Base-by-base conservation (phyloP, 805 yeast genomes). In the Lipomyces orientalis region DNA sequence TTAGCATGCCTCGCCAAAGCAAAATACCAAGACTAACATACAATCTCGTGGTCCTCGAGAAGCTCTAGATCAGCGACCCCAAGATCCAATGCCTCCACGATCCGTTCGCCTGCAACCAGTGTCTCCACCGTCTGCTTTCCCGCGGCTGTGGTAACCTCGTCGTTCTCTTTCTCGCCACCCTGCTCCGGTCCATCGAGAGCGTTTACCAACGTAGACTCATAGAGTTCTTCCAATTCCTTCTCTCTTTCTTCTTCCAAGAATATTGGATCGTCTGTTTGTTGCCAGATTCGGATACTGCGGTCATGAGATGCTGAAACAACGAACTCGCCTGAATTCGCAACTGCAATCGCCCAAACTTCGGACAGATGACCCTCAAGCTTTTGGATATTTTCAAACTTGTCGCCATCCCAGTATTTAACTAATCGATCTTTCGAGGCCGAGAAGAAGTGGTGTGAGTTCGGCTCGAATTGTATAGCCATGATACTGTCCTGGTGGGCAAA, bases 391-490 rank as follows among this genome's bases (percentile, higher is more conserved):
- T 91, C 97, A 78, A 95, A 95, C 79, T 95, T 95, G 74, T 91
- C 96, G 72, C 98, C 99, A 78, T 95, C 99, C 99, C 99, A 95
- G 79, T 92, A 93, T 79, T 95, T 95, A 64, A 95, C 85, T 67
- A 89, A 79, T 14, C 90, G 93, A 79, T 95, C 99, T 76, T 95
- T 95, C 43, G 94, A 89, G 66, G 91, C 88, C 65, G 97, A 89
- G 80, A 95, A 90, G 79, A 95, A 93, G 77, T 93, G 87, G 77
- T 94, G 97, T 14, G 90, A 84, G n/a, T 87, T 88, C 1, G 96
- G 94, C 61, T 93, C 83, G 75, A 95, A 95, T 68, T 82, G 85
- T 37, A 94, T 97, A 71, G 85, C 84, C 97, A 94, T 91, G 67
- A 95, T 91, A 2, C 97, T 89, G 78, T 95, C 99, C 75, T 93